Evolutionary conservation across 371 early-diverging fungal genomes (phyloP), one percentile per base, ranked within the genome.

Genomic region (Mucor lusitanicus): DNA sequence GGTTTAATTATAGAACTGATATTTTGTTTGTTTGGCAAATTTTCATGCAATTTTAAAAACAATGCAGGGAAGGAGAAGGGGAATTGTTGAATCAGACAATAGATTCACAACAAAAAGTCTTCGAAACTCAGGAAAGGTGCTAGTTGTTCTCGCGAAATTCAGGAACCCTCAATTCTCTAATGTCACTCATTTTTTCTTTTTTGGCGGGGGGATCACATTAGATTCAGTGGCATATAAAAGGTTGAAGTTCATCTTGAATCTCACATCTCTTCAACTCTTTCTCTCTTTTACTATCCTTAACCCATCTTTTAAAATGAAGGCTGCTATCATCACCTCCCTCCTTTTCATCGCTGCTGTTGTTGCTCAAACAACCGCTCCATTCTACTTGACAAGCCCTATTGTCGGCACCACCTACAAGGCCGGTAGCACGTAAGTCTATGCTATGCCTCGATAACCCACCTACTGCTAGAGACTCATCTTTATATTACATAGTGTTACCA

Each of bases 371-470:
- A 46, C 63, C n/a, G n/a, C 44, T 42, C 64, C 68, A 17, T 75
- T 69, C 37, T 75, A 75, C 28, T 62, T 75, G 35, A 75, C 76
- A 3, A 54, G 64, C 33, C 76, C 76, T 17, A 67, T 75, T 19
- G 59, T 50, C 50, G 70, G 70, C 3, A 61, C 64, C 59, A n/a
- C 37, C 23, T 75, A 62, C 54, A 65, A 61, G 19, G 76, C 72
- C 39, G 69, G 69, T 15, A 23, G 28, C 25, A 67, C 37, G 76
- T 75, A 72, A 69, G 73, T 67, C 21, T 46, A 32, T 17, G 6
- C 30, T 11, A 39, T 17, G 54, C 13, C 7, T 25, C 42, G 59
- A 37, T 15, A 6, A 28, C n/a, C n/a, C n/a, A 46, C 15, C 44
- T 15, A 23, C n/a, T 28, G 50, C n/a, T n/a, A 30, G 1, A 60